A percentile compares a stretch with the other conserved stretches of the same genome.
phyloP scores from a whole-genome alignment of 2,329 filamentous ascomycete genomes.

The Aspergillus cejpii region DNA sequence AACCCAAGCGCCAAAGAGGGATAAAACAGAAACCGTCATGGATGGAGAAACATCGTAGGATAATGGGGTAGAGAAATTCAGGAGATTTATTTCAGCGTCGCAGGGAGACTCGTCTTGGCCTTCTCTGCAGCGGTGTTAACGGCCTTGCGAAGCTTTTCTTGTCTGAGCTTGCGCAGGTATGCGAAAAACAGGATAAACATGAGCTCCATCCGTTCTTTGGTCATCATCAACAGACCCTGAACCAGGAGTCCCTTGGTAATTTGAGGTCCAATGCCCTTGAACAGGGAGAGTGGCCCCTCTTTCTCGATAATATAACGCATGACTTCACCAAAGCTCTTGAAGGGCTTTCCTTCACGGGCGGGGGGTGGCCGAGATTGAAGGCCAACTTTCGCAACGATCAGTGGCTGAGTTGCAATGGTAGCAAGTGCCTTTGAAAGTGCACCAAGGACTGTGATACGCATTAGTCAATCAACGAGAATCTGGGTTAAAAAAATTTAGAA shows the following conservation, averaged over 20 bases:
- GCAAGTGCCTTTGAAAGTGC: constrained; percentile 88
- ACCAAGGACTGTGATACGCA: constrained; percentile 61
- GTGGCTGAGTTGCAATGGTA: constrained; percentile 83
- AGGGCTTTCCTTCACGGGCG: constrained; percentile 76
- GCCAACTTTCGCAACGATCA: constrained; percentile 97
- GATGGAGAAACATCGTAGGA: constrained; percentile 11
- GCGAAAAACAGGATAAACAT: constrained; percentile 79
- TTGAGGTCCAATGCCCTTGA: constrained; percentile 95
- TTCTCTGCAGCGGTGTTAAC: constrained; percentile 58
- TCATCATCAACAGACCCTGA: constrained; percentile 97
- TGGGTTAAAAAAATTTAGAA: constrained; percentile 18
- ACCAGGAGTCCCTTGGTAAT: constrained; percentile 88
- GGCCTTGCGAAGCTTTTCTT: constrained; percentile 62
- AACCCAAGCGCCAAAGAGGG: constrained; percentile 18
- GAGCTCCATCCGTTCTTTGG: constrained; percentile 90
- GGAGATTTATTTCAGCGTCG: constrained; percentile 41
- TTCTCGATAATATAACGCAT: constrained; percentile 90
- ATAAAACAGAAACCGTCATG: no score
- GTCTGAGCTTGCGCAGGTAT: constrained; percentile 65
- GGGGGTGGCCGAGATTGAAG: constrained; percentile 89
- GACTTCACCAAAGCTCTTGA: constrained; percentile 88
- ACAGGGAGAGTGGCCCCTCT: constrained; percentile 75
- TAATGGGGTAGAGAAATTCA: constrained; percentile 8
- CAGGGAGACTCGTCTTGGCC: constrained; percentile 49
- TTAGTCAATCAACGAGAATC: constrained; percentile 9